Evolutionary conservation across 495 filamentous ascomycete genomes (phyloP).

Genomic region (Daldinia decipiens): DNA sequence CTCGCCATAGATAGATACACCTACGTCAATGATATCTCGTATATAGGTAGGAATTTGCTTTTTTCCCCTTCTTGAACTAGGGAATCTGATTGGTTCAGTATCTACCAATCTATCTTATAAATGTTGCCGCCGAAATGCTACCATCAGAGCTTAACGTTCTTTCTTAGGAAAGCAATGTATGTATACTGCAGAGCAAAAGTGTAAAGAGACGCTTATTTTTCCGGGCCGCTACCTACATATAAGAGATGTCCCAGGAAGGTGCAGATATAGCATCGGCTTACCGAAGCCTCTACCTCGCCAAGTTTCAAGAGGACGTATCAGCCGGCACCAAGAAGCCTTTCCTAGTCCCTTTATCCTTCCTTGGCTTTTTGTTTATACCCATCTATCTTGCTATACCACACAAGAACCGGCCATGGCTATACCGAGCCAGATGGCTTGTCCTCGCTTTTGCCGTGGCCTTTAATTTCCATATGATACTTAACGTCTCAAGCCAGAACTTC

Average conservation of each 20-base stretch:
- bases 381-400: conserved; percentile 71
- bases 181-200: conserved; percentile 3
- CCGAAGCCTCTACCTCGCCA: conserved; percentile 41
- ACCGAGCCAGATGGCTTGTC: conserved; percentile 62
- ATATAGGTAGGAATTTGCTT: neutral
- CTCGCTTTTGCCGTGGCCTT: conserved; percentile 55
- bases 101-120: neutral
- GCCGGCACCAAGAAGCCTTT: conserved; percentile 63
- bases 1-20: too few relatives aligned
- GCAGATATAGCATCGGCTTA: conserved; percentile 38
- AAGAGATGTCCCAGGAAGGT: conserved; percentile 29
- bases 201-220: conserved; percentile 11
- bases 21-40: conserved; percentile 27
- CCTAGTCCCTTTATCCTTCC: conserved; percentile 63
- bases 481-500: conserved; percentile 64
- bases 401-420: conserved; percentile 57
- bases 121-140: neutral
- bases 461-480: conserved; percentile 56
- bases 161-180: conserved; percentile 7
- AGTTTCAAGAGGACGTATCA: conserved; percentile 35
- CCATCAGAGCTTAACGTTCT: conserved; percentile 1
- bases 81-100: neutral
- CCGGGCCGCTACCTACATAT: conserved; percentile 1
- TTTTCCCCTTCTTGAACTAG: too few relatives aligned
- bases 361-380: conserved; percentile 61